phyloP scores from a whole-genome alignment of 164 flowering plant genomes.

The Aristolochia contorta region DNA sequence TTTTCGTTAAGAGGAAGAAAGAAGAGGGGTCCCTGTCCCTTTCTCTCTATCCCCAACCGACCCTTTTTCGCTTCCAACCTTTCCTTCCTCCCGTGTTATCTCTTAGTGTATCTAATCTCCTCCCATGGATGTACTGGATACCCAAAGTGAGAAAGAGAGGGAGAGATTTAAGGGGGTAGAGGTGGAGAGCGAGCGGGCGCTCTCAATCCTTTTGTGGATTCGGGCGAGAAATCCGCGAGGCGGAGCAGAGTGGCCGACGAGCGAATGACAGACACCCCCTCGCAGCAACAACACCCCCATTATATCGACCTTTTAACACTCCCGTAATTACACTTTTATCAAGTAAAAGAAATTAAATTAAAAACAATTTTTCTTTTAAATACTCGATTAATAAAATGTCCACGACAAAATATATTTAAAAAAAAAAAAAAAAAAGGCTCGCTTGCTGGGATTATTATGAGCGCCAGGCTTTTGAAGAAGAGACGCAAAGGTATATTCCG shows the following conservation, averaged over 20 bases:
- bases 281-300: no score
- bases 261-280: neutral
- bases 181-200: neutral
- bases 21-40: neutral
- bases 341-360: no score
- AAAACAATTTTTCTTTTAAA: no score
- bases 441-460: no score
- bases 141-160: neutral
- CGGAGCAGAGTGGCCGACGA: neutral
- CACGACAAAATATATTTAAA: no score
- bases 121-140: neutral
- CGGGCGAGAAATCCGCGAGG: neutral
- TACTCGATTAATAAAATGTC: no score
- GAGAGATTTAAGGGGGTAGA: neutral
- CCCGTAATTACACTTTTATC: no score
- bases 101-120: neutral
- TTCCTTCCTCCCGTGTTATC: neutral
- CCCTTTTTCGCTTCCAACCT: neutral
- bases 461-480: no score
- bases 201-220: neutral
- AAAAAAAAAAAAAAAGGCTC: no score
- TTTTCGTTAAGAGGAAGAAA: no score
- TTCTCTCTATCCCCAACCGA: neutral
- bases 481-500: no score
- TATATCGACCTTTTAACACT: no score